Percentiles rank a stretch among this genome's conserved stretches.
phyloP scores from a whole-genome alignment of 768 basidiomycete species.

The Suillus decipiens region DNA sequence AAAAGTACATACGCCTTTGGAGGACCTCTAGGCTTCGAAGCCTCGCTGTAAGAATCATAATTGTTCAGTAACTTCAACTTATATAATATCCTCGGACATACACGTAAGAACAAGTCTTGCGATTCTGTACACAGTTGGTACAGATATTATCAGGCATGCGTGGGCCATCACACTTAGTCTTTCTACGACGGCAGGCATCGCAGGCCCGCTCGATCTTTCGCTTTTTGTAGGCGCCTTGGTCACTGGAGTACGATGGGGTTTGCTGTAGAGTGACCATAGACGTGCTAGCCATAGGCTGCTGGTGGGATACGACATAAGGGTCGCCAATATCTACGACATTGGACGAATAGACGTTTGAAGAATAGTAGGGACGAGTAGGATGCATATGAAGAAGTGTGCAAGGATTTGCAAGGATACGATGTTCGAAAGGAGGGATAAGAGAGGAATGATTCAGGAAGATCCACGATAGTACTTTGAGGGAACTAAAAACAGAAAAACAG shows the following conservation, averaged over 20 bases:
- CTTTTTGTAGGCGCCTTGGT: constrained; percentile 34
- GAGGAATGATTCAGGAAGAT: constrained; percentile 10
- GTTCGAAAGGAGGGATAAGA: constrained; percentile 8
- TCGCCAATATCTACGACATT: constrained; percentile 33
- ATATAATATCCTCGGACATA: constrained; percentile 31
- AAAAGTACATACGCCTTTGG: constrained; percentile 62
- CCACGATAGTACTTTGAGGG: constrained; percentile 16
- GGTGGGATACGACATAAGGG: constrained; percentile 10
- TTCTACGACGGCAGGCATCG: constrained; percentile 58
- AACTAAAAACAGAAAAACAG: constrained; percentile 16
- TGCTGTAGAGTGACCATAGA: constrained; percentile 20
- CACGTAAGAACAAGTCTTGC: constrained; percentile 62
- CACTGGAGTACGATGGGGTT: constrained; percentile 8
- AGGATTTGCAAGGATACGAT: background rate
- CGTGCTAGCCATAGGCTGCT: background rate
- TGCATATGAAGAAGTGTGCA: constrained; percentile 19
- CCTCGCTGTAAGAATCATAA: constrained; percentile 42
- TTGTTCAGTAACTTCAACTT: constrained; percentile 10
- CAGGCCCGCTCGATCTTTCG: constrained; percentile 58
- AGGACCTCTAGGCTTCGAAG: constrained; percentile 64
- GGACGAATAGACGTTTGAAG: constrained; percentile 17
- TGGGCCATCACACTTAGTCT: constrained; percentile 63
- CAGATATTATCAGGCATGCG: constrained; percentile 52
- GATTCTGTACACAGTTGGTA: constrained; percentile 55
- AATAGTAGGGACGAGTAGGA: constrained; percentile 16